phyloP scores from a whole-genome alignment of 345 rosid species.

The Moringa oleifera region DNA sequence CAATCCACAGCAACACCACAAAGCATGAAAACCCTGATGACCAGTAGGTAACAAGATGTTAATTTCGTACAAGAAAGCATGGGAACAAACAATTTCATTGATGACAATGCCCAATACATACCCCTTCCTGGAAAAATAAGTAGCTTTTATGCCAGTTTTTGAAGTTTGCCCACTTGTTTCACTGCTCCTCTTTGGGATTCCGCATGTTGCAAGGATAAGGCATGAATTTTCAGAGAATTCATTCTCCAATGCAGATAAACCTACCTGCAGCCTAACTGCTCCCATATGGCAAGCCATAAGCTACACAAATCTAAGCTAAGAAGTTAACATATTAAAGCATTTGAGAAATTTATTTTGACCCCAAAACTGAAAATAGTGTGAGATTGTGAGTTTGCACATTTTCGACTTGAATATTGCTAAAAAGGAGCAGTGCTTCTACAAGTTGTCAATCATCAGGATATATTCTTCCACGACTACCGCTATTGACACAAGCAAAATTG shows the following conservation, averaged over 20 bases:
- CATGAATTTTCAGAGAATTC: conserved; percentile 28
- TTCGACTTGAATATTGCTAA: neutral
- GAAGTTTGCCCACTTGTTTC: conserved; percentile 31
- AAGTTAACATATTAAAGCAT: conserved; percentile 3
- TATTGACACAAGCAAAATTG: neutral
- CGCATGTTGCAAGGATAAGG: conserved; percentile 25
- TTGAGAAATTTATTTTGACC: neutral
- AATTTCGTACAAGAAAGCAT: neutral
- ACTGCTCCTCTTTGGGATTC: conserved; percentile 19
- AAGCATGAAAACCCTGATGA: neutral
- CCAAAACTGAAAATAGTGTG: neutral
- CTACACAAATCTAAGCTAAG: conserved; percentile 14
- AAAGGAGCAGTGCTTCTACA: neutral
- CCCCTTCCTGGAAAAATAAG: conserved; percentile 38
- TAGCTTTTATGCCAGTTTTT: conserved; percentile 25
- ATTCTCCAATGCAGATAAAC: conserved; percentile 26
- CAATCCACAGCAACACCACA: neutral
- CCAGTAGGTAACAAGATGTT: neutral
- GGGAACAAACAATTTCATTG: neutral
- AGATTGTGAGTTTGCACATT: neutral
- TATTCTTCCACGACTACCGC: neutral
- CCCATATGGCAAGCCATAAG: conserved; percentile 53
- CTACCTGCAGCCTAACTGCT: conserved; percentile 24
- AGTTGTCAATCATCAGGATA: neutral
- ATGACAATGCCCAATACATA: conserved; percentile 13